These are phyloP conservation scores for Boechera retrofracta DNA, from an alignment of 345 rosid genomes.

Conservation along the genomic window DNA sequence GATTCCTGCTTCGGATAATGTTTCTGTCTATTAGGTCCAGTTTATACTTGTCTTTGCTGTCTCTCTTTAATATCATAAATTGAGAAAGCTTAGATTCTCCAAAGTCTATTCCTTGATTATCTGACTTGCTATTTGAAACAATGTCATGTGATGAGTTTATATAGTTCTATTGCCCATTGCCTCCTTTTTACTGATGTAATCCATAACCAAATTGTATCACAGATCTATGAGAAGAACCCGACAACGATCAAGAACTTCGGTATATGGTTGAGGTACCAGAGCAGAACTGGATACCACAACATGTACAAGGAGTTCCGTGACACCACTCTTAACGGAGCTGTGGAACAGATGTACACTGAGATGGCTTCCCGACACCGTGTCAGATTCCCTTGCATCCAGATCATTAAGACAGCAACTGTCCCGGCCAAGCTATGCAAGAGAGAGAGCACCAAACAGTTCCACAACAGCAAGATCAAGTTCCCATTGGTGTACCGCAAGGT, in stretches of 20 bases:
- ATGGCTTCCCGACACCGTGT: constrained; percentile 76
- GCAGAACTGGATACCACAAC: constrained; percentile 70
- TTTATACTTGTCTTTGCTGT: background rate
- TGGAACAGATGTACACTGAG: constrained; percentile 74
- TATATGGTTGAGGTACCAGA: constrained; percentile 71
- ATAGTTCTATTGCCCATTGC: background rate
- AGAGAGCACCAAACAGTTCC: constrained; percentile 70
- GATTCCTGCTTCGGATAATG: background rate
- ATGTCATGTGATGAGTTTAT: background rate
- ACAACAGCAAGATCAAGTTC: constrained; percentile 71
- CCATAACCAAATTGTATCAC: background rate
- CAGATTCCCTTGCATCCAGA: constrained; percentile 74
- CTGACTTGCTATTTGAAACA: background rate
- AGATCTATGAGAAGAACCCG: constrained; percentile 74
- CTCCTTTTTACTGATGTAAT: background rate
- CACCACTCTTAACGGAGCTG: constrained; percentile 68
- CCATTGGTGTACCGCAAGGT: constrained; percentile 69
- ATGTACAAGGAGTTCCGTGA: constrained; percentile 74
- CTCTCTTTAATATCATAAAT: background rate
- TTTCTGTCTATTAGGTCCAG: background rate
- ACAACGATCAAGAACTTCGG: constrained; percentile 66
- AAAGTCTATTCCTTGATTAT: background rate
- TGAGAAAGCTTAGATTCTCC: background rate
- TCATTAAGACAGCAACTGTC: constrained; percentile 68
- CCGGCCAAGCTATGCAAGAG: constrained; percentile 73